Conservation (phyloP, 2,329 filamentous ascomycete genomes). For the Beauveria sp. region DNA sequence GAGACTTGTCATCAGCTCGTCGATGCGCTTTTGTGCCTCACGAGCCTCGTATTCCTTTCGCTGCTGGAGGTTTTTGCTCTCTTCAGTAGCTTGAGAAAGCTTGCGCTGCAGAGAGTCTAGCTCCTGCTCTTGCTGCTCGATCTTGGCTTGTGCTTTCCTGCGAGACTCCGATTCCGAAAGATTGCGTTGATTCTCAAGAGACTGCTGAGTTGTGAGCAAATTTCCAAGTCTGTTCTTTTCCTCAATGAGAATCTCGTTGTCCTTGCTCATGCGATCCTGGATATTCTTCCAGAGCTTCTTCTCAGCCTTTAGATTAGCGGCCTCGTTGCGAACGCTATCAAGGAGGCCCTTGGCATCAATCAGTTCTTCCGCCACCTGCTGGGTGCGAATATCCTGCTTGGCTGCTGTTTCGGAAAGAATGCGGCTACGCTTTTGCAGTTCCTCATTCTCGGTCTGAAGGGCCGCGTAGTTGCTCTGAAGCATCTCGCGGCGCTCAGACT, state of each 20-base stretch:
- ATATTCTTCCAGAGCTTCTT: slow-evolving; percentile 93
- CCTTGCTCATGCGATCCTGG: slow-evolving; percentile 77
- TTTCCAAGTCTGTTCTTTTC: slow-evolving; percentile 80
- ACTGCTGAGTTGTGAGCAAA: slow-evolving; percentile 77
- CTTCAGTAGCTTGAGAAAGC: slow-evolving; percentile 73
- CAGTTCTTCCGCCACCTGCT: slow-evolving; percentile 88
- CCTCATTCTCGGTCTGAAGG: slow-evolving; percentile 74
- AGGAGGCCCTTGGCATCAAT: slow-evolving; percentile 74
- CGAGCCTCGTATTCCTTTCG: slow-evolving; percentile 86
- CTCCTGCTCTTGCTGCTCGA: slow-evolving; percentile 74
- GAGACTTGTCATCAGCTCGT: slow-evolving; percentile 77
- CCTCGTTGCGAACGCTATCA: slow-evolving; percentile 85
- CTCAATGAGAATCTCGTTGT: slow-evolving; percentile 76
- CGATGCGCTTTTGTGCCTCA: slow-evolving; percentile 83
- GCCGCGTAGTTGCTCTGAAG: slow-evolving; percentile 80
- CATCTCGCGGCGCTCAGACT: slow-evolving; percentile 80
- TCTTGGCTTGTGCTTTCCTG: slow-evolving; percentile 68
- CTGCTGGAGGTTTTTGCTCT: slow-evolving; percentile 71
- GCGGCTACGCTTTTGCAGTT: slow-evolving; percentile 77
- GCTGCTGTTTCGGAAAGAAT: slow-evolving; percentile 72
- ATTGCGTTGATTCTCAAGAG: slow-evolving; percentile 85
- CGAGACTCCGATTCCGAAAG: slow-evolving; percentile 73
- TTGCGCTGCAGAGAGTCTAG: slow-evolving; percentile 73
- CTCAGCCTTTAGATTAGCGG: slow-evolving; percentile 86
- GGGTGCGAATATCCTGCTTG: slow-evolving; percentile 81